Evolutionary conservation across 164 flowering plant species (phyloP).

Genomic region (Tetrastigma voinierianum): DNA sequence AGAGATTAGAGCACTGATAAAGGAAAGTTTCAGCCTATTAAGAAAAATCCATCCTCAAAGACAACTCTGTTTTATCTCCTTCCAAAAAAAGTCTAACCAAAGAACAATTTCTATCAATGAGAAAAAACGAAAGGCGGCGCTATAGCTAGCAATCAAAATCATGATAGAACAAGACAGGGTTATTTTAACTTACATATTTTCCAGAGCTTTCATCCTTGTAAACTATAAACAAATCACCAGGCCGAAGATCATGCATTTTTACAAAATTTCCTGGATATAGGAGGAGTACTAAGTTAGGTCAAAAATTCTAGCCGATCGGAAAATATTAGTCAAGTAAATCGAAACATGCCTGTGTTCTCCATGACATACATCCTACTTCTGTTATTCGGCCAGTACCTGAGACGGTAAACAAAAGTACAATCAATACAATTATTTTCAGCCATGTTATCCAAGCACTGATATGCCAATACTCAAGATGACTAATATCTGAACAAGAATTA

Average conservation of each 20-base stretch:
- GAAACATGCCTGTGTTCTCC: constrained; percentile 38
- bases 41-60: too few relatives aligned
- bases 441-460: background rate
- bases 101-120: background rate
- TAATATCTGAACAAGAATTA: too few relatives aligned
- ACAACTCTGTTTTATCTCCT: too few relatives aligned
- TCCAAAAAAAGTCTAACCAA: too few relatives aligned
- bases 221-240: constrained; percentile 32
- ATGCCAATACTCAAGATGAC: background rate
- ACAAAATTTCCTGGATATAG: constrained; percentile 34
- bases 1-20: too few relatives aligned
- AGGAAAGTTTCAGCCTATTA: too few relatives aligned
- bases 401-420: constrained; percentile 5
- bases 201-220: constrained; percentile 27
- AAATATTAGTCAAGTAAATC: background rate
- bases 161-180: too few relatives aligned
- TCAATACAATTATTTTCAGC: background rate
- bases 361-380: constrained; percentile 40
- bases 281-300: background rate
- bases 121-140: background rate
- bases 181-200: constrained; percentile 31
- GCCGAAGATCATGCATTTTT: constrained; percentile 21
- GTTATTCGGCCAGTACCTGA: constrained; percentile 44
- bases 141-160: background rate
- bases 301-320: background rate